Percentiles rank a stretch among this genome's conserved stretches.
phyloP scores from a whole-genome alignment of 75 land plant species.

The Adiantum capillusveneris region DNA sequence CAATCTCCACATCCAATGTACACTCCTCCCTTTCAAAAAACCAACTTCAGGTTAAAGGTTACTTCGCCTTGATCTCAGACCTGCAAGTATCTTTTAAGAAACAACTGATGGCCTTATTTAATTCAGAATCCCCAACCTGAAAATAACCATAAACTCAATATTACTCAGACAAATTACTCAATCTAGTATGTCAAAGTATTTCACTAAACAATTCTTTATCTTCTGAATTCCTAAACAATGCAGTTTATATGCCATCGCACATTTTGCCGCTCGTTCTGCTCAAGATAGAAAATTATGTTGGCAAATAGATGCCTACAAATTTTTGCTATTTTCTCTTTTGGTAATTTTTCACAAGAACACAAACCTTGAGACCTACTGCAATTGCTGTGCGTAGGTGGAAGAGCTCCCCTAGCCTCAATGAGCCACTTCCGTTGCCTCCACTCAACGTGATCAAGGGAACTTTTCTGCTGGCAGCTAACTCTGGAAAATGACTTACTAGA shows the following conservation, averaged over 20 bases:
- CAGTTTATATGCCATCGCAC: too few species aligned
- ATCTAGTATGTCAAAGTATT: too few species aligned
- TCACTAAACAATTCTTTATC: too few species aligned
- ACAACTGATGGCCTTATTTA: background rate
- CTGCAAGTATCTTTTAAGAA: background rate
- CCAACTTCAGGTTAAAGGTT: too few species aligned
- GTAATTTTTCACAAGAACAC: background rate
- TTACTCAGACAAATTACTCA: background rate
- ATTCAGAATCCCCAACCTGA: background rate
- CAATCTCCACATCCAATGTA: too few species aligned
- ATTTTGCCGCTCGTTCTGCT: too few species aligned
- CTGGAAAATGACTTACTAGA: constrained; percentile 60
- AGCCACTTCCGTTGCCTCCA: constrained; percentile 63
- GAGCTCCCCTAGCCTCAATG: constrained; percentile 67
- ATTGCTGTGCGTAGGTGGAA: constrained; percentile 62
- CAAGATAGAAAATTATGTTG: too few species aligned
- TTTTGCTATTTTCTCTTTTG: too few species aligned
- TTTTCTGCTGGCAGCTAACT: constrained; percentile 51
- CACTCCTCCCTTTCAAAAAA: too few species aligned
- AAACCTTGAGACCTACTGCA: constrained; percentile 76
- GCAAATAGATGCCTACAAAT: too few species aligned
- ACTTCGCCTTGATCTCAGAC: too few species aligned
- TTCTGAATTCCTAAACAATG: too few species aligned
- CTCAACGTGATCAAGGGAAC: constrained; percentile 50
- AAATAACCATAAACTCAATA: background rate